Base-by-base conservation (phyloP, 1,284 basidiomycete genomes). In the Austropuccinia psidii region DNA sequence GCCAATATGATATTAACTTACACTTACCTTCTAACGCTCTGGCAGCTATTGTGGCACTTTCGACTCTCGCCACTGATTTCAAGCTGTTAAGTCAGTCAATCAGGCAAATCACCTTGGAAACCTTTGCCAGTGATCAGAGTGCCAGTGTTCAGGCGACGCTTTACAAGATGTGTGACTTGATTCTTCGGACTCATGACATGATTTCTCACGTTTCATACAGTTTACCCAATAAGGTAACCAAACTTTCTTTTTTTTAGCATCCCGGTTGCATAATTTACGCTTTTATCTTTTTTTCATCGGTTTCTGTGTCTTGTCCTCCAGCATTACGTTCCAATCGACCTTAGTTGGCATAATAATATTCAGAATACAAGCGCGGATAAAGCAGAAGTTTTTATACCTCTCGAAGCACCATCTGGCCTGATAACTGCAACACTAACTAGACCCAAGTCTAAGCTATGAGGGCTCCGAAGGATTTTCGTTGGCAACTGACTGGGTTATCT, bases 121-220 rank as follows among this genome's bases (percentile, higher is more conserved):
- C 88, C 1, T 98, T 97, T 80, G 91, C 93, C 1, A 83, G 84
- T 33, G 91, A 97, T 78, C 88, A 93, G 79, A 93, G 90, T 78
- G 92, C 91, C 8, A 90, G 88, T 78, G 94, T 98, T 6, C 78
- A 92, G 88, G 92, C 93, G 15, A 95, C 92, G 55, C 83, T 94
- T 74, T 96, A 89, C 85, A 90, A 89, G 81, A 96, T 96, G 87
- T 90, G 85, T 0, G 85, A 89, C 77, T 84, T 84, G 6, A 85
- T 96, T 75, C 75, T 80, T 35, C 81, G 81, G 6, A 85, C 88
- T 79, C 89, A 91, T 79, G 80, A 80, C 27, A 83, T 84, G 3
- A 84, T 96, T 24, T 79, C 84, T 58, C 82, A 82, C 9, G 88
- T 91, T 47, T 84, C 85, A 33, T 96, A 94, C 82, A 83, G 84